Percentiles rank a stretch among this genome's conserved stretches.
These are phyloP conservation scores for Myxozyma geophila DNA, from an alignment of 805 yeast genomes.

Conservation along the genomic window DNA sequence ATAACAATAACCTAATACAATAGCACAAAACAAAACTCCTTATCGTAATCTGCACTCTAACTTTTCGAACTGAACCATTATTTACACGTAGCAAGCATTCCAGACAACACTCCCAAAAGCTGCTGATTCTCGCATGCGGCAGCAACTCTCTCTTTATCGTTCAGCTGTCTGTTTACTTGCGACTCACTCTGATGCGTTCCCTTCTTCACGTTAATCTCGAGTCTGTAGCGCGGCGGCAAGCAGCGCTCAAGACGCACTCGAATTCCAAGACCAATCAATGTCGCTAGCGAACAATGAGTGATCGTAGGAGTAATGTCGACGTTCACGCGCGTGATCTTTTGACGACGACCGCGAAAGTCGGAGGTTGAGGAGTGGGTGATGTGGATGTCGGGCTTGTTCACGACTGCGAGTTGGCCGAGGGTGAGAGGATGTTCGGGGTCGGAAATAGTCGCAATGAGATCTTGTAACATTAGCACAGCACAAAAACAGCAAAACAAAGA, in stretches of 20 bases:
- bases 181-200: conserved; percentile 95
- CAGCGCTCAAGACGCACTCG: conserved; percentile 89
- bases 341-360: conserved; percentile 29
- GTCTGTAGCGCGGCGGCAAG: conserved; percentile 81
- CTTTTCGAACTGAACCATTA: conserved; percentile 8
- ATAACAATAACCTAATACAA: background rate
- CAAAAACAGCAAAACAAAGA: background rate
- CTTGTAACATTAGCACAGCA: conserved; percentile 16
- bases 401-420: conserved; percentile 91
- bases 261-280: conserved; percentile 92
- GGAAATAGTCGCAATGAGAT: conserved; percentile 79
- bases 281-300: conserved; percentile 95
- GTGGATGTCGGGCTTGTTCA: conserved; percentile 77
- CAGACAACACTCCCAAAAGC: conserved; percentile 82
- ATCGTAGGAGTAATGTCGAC: conserved; percentile 95
- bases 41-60: background rate
- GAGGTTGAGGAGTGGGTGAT: conserved; percentile 63
- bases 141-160: conserved; percentile 96
- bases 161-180: conserved; percentile 94
- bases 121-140: conserved; percentile 99
- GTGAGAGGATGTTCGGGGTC: conserved; percentile 99
- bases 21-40: background rate
- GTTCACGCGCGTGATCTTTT: conserved; percentile 70
- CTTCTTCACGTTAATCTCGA: conserved; percentile 77
- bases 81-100: conserved; percentile 82